phyloP scores from a whole-genome alignment of 2,329 filamentous ascomycete species.

The Sporothrix euskadiensis region DNA sequence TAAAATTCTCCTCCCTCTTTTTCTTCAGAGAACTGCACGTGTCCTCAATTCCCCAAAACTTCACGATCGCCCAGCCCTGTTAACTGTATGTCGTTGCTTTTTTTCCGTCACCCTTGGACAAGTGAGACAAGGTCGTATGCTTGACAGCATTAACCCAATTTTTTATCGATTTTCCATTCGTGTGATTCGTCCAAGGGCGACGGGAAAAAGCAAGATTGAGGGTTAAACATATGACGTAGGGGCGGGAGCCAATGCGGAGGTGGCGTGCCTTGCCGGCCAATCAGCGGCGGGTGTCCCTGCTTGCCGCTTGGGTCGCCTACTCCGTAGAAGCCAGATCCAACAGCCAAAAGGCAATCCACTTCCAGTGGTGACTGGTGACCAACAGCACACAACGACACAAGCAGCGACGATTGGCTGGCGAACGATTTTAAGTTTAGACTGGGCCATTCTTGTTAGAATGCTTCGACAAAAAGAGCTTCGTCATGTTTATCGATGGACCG shows the following conservation, averaged over 20 bases:
- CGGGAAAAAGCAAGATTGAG: slow-evolving; percentile 17
- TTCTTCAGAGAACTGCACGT: background rate
- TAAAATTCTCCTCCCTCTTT: background rate
- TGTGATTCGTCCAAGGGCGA: background rate
- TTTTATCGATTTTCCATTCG: background rate
- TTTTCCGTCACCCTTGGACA: slow-evolving; percentile 8
- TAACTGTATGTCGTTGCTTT: background rate
- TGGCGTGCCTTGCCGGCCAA: slow-evolving; percentile 20
- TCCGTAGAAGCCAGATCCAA: background rate
- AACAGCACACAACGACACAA: background rate
- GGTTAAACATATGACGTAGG: slow-evolving; percentile 18
- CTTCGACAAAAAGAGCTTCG: slow-evolving; percentile 1
- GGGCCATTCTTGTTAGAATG: background rate
- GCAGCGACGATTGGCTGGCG: background rate
- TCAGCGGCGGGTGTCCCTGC: slow-evolving; percentile 5
- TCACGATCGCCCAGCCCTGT: background rate
- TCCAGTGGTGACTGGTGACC: background rate
- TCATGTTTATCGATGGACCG: background rate
- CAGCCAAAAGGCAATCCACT: background rate
- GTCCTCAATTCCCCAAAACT: background rate
- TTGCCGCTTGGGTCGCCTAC: background rate
- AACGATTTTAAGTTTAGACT: background rate
- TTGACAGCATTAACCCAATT: background rate
- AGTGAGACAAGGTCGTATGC: slow-evolving; percentile 8
- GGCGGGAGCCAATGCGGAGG: slow-evolving; percentile 18